Evolutionary conservation across 805 yeast genomes (phyloP), one percentile per base, ranked within the genome.

Genomic region (Nakazawaea anatomiae): DNA sequence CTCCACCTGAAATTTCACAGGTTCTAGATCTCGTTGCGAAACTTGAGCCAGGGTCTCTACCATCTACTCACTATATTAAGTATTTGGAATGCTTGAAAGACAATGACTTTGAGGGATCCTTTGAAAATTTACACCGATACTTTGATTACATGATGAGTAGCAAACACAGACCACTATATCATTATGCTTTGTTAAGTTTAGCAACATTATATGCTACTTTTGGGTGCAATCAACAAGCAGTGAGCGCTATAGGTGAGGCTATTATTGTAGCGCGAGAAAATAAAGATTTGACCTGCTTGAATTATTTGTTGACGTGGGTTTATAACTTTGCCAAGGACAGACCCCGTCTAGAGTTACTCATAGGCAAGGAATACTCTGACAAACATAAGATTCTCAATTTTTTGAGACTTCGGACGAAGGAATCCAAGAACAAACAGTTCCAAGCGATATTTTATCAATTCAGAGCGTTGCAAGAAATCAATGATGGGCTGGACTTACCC

Each of bases 191-290:
- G 34, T 71, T 88, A 18, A 82, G 87, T 2, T 68, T 85, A 45
- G 95, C 94, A 0, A 73, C 87, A 0, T 67, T 87, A 40, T 89
- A 88, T 56, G 83, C 85, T 27, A 78, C 77, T 47, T 87, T 85
- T 62, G 82, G 83, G 31, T 81, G 83, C 51, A 77, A 77, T 55
- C 75, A 74, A 10, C 85, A 85, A 53, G 96, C 96, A 0, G 63
- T 89, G 11, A 75, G 84, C 55, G 85, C 96, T 1, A 86, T 89
- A 7, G 89, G 86, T 55, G 97, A 90, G 63, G 94, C 97, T 0
- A 85, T 89, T 2, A 74, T 86, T 6, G 89, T 90, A 3, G 97
- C 97, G 0, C 71, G 97, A 57, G 96, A 90, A 59, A 84, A 85
- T 58, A 83, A 83, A 54, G 96, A 91, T 63, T 74, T 79, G 50